These are phyloP conservation scores for Metschnikowia sp. DNA, from an alignment of 805 yeast species.

Conservation along the genomic window DNA sequence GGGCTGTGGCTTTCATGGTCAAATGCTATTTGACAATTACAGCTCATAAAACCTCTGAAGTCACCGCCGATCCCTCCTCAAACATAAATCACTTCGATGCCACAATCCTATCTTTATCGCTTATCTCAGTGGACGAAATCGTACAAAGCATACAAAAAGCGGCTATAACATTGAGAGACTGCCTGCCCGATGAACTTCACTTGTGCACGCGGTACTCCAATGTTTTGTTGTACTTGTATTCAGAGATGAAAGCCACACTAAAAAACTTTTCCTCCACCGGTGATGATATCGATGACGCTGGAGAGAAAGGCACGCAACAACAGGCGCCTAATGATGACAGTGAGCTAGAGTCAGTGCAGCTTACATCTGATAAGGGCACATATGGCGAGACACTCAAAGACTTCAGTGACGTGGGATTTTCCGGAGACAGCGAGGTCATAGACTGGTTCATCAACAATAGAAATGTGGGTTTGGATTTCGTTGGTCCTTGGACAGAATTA, in stretches of 20 bases:
- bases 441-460: slow-evolving; percentile 42
- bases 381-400: not conserved
- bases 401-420: slow-evolving; percentile 16
- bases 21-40: slow-evolving; percentile 75
- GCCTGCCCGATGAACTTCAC: slow-evolving; percentile 88
- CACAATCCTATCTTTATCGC: slow-evolving; percentile 54
- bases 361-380: not conserved
- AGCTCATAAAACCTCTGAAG: slow-evolving; percentile 33
- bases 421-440: slow-evolving; percentile 41
- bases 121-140: slow-evolving; percentile 70
- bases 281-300: slow-evolving; percentile 1
- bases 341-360: slow-evolving; percentile 9
- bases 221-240: slow-evolving; percentile 69
- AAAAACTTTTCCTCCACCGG: slow-evolving; percentile 17
- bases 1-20: slow-evolving; percentile 86
- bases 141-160: slow-evolving; percentile 64
- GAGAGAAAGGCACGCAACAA: not conserved
- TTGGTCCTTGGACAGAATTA: slow-evolving; percentile 80
- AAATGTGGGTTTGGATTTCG: slow-evolving; percentile 38
- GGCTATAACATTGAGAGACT: slow-evolving; percentile 70
- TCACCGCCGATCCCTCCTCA: slow-evolving; percentile 13
- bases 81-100: slow-evolving; percentile 37
- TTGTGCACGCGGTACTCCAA: slow-evolving; percentile 77
- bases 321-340: slow-evolving; percentile 6
- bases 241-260: slow-evolving; percentile 60